phyloP scores from a whole-genome alignment of 768 basidiomycete genomes.

The Favolaschia claudopus region DNA sequence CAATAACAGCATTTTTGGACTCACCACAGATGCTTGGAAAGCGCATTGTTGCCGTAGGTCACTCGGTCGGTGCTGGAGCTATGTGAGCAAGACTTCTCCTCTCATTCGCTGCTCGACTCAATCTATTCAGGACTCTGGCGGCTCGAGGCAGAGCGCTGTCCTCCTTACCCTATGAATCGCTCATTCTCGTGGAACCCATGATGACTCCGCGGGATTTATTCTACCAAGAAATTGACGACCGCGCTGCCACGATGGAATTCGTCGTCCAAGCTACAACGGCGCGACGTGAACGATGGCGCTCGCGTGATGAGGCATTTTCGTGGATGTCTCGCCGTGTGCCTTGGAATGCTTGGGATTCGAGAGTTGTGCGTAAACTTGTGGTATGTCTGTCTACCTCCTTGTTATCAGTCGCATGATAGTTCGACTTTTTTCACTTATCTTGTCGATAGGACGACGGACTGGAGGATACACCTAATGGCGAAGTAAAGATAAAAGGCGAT shows the following conservation, averaged over 20 bases:
- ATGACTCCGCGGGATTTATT: constrained; percentile 49
- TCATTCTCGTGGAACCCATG: constrained; percentile 56
- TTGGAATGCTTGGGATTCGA: constrained; percentile 55
- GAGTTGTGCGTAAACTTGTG: constrained; percentile 45
- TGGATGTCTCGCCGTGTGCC: constrained; percentile 54
- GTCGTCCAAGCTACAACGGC: constrained; percentile 42
- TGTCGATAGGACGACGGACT: constrained; percentile 45
- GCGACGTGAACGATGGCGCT: constrained; percentile 52
- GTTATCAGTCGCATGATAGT: too few relatives aligned
- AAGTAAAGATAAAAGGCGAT: constrained; percentile 14
- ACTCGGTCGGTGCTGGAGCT: constrained; percentile 53
- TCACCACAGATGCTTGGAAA: constrained; percentile 43
- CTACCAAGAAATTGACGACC: constrained; percentile 43
- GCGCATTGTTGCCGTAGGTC: constrained; percentile 48
- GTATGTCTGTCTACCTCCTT: constrained; percentile 37
- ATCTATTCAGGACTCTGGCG: constrained; percentile 44
- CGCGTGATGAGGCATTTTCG: constrained; percentile 46
- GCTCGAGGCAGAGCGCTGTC: constrained; percentile 39
- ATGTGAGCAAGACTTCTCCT: constrained; percentile 36
- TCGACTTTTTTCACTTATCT: not conserved
- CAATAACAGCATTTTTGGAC: constrained; percentile 42
- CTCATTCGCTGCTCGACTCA: not conserved
- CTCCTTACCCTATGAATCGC: constrained; percentile 38
- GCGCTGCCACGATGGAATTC: constrained; percentile 46
- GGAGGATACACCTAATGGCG: constrained; percentile 32